Percentiles rank a stretch among this genome's conserved stretches.
phyloP scores from a whole-genome alignment of 352 stramenopile species.

The Phytophthora sansomeana region DNA sequence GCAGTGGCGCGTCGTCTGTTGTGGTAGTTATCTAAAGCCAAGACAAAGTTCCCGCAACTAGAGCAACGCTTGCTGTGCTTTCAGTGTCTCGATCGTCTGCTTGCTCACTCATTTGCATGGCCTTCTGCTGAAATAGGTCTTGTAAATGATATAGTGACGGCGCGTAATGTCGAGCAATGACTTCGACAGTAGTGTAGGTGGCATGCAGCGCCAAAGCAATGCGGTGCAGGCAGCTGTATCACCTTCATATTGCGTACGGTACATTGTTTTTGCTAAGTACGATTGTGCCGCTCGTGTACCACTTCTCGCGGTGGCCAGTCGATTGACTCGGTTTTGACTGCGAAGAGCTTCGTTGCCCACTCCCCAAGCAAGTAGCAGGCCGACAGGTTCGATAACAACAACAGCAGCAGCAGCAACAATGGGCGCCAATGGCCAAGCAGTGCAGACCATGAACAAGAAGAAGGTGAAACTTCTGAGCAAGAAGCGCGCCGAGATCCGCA shows the following conservation, averaged over 20 bases:
- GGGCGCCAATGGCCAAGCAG: slow-evolving; percentile 67
- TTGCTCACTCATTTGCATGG: neutral
- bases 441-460: slow-evolving; percentile 87
- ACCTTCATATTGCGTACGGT: slow-evolving; percentile 8
- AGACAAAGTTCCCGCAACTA: slow-evolving; percentile 22
- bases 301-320: slow-evolving; percentile 39
- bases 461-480: slow-evolving; percentile 90
- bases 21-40: slow-evolving; percentile 27
- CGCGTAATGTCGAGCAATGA: neutral
- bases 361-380: slow-evolving; percentile 21
- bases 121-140: neutral
- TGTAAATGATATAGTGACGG: neutral
- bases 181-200: neutral
- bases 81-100: neutral
- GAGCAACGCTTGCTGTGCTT: slow-evolving; percentile 4
- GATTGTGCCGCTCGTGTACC: slow-evolving; percentile 49
- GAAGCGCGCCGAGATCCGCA: slow-evolving; percentile 78
- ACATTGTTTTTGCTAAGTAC: slow-evolving; percentile 24
- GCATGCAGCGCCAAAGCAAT: neutral
- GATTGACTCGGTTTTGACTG: slow-evolving; percentile 32
- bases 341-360: slow-evolving; percentile 22
- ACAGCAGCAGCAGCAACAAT: slow-evolving; percentile 29
- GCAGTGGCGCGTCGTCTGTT: neutral
- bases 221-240: neutral
- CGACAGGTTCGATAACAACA: slow-evolving; percentile 9